phyloP scores from a whole-genome alignment of 148 eudicot genomes.

The Camellia japonica region DNA sequence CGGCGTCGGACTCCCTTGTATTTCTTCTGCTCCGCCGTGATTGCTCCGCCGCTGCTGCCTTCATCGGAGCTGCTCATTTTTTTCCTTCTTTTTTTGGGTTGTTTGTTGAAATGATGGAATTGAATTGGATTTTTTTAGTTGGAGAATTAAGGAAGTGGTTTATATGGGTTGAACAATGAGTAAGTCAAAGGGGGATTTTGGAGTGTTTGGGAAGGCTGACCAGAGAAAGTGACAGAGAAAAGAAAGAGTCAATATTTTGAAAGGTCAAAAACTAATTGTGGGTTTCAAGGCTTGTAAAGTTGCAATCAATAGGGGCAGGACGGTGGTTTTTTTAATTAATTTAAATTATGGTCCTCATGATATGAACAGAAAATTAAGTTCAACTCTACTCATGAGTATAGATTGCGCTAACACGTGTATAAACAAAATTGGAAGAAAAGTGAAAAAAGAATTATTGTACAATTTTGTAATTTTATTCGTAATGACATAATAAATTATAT shows the following conservation, averaged over 20 bases:
- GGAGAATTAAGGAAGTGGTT: not conserved
- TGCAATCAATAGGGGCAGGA: not conserved
- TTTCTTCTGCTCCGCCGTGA: conserved; percentile 7
- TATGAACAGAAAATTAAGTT: too few relatives aligned
- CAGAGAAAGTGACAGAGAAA: too few relatives aligned
- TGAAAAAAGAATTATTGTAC: too few relatives aligned
- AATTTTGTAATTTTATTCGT: too few relatives aligned
- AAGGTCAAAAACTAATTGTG: not conserved
- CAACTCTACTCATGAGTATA: too few relatives aligned
- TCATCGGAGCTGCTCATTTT: conserved; percentile 5
- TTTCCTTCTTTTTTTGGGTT: too few relatives aligned
- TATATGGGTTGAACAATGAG: conserved; percentile 26
- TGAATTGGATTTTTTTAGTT: not conserved
- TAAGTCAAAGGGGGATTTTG: conserved; percentile 5
- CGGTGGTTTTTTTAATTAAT: too few relatives aligned
- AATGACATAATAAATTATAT: too few relatives aligned
- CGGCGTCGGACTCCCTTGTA: conserved; percentile 32
- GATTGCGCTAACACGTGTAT: too few relatives aligned
- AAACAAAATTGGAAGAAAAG: too few relatives aligned
- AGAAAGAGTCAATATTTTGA: conserved; percentile 19
- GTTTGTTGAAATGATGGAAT: not conserved
- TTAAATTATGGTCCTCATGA: too few relatives aligned
- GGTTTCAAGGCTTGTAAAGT: not conserved
- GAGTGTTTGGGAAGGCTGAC: not conserved
- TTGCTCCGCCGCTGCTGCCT: not conserved